Conservation (phyloP, 2,329 filamentous ascomycete species). For the Sodiomyces alkalinus region DNA sequence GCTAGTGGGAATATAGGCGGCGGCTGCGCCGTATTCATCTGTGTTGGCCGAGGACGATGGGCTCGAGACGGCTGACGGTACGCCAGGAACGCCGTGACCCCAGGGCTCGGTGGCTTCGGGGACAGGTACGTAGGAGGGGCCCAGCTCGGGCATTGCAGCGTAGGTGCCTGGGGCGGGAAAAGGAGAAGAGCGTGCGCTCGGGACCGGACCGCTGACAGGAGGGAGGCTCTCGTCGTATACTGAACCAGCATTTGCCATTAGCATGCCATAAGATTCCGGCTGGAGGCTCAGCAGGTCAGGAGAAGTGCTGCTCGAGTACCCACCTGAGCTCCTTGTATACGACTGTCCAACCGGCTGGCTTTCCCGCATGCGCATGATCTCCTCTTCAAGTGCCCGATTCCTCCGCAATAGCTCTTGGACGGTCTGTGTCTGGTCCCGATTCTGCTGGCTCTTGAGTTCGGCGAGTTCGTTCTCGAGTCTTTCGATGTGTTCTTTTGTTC, state of each 20-base stretch:
- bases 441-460: constrained; percentile 43
- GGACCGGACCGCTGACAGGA: constrained; percentile 20
- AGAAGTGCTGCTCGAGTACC: too few relatives aligned
- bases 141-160: constrained; percentile 24
- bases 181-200: constrained; percentile 28
- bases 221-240: constrained; percentile 27
- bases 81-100: constrained; percentile 26
- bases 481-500: constrained; percentile 79
- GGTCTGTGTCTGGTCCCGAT: constrained; percentile 32
- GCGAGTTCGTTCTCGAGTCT: constrained; percentile 58
- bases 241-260: constrained; percentile 11
- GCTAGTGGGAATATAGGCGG: constrained; percentile 32
- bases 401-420: constrained; percentile 34
- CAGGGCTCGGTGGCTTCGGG: constrained; percentile 30
- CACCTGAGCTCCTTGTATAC: too few relatives aligned
- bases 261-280: too few relatives aligned
- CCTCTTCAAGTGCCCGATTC: constrained; percentile 38
- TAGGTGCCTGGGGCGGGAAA: constrained; percentile 27
- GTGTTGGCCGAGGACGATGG: constrained; percentile 31
- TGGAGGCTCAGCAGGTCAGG: too few relatives aligned
- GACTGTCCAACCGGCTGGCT: constrained; percentile 24
- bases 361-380: constrained; percentile 30
- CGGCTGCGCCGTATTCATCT: constrained; percentile 29
- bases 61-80: constrained; percentile 34
- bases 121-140: constrained; percentile 22